A percentile compares a stretch with the other conserved stretches of the same genome.
Evolutionary conservation across 1,139 yeast genomes (phyloP).

Genomic region (Chernovozyma sophiae-reginae): DNA sequence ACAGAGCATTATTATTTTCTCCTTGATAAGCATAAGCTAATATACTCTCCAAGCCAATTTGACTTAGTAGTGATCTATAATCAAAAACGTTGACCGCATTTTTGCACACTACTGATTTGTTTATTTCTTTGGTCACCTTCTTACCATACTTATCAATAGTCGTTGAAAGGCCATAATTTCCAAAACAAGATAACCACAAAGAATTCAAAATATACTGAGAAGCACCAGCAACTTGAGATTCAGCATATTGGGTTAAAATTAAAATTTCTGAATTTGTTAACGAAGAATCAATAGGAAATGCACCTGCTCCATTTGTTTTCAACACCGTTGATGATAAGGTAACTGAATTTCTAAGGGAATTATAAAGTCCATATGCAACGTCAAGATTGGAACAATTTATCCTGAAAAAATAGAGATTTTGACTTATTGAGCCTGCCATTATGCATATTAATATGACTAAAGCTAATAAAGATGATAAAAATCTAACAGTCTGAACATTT

Average conservation of each 20-base stretch:
- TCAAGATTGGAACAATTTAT: conserved; percentile 49
- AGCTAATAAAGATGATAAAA: conserved; percentile 20
- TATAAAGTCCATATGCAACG: conserved; percentile 49
- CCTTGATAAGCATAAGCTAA: conserved; percentile 43
- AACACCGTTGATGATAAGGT: conserved; percentile 16
- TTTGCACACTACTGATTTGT: conserved; percentile 12
- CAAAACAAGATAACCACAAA: conserved; percentile 45
- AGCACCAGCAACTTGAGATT: conserved; percentile 42
- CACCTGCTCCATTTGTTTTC: conserved; percentile 11
- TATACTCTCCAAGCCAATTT: conserved; percentile 40
- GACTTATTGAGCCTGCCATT: conserved; percentile 26
- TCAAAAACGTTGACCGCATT: conserved; percentile 31
- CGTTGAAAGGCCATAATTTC: conserved; percentile 31
- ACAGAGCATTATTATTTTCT: conserved; percentile 8
- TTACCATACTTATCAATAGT: conserved; percentile 13
- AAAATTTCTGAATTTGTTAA: conserved; percentile 50
- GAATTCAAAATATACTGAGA: conserved; percentile 48
- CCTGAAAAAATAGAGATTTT: conserved; percentile 29
- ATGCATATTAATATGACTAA: conserved; percentile 21
- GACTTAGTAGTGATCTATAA: conserved; percentile 38
- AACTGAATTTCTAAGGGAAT: conserved; percentile 39
- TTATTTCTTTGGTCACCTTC: conserved; percentile 10
- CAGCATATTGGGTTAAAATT: conserved; percentile 44
- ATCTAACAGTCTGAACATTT: conserved; percentile 25
- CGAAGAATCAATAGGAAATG: conserved; percentile 30